Conservation (phyloP, 768 basidiomycete species). For the Boletales sp. region DNA sequence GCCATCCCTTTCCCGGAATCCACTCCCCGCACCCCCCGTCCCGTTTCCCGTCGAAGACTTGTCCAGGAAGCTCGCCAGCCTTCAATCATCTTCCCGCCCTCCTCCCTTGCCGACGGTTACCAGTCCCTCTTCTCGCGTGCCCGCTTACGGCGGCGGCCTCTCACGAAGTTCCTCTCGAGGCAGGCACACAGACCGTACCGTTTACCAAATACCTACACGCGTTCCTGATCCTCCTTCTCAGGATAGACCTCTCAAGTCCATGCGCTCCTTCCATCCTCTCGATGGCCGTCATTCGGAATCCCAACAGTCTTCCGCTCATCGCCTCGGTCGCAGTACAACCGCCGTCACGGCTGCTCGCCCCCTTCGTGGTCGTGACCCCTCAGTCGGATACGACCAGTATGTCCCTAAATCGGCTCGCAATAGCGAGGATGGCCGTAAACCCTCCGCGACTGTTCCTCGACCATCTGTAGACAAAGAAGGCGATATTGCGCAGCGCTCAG, state of each 20-base stretch:
- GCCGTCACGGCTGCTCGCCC: slow-evolving; percentile 12
- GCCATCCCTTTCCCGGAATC: slow-evolving; percentile 11
- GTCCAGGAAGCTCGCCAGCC: slow-evolving; percentile 50
- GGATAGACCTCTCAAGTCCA: slow-evolving; percentile 38
- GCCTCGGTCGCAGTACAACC: slow-evolving; percentile 38
- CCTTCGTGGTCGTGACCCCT: slow-evolving; percentile 15
- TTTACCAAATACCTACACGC: slow-evolving; percentile 17
- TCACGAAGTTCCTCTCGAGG: slow-evolving; percentile 23
- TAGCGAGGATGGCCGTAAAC: slow-evolving; percentile 27
- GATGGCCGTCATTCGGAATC: slow-evolving; percentile 34
- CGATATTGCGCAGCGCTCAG: slow-evolving; percentile 21
- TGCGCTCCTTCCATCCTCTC: slow-evolving; percentile 61
- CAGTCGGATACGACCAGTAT: slow-evolving; percentile 15
- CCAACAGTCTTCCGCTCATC: slow-evolving; percentile 32
- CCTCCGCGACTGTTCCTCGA: slow-evolving; percentile 17
- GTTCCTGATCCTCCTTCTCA: slow-evolving; percentile 18
- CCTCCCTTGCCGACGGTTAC: slow-evolving; percentile 5
- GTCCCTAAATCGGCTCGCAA: slow-evolving; percentile 14
- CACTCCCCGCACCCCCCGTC: slow-evolving; percentile 34
- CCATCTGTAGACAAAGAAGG: slow-evolving; percentile 21
- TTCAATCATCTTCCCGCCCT: slow-evolving; percentile 32
- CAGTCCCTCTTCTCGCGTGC: slow-evolving; percentile 4
- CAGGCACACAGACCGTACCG: slow-evolving; percentile 9
- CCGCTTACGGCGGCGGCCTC: slow-evolving; percentile 7
- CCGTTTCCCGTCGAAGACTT: slow-evolving; percentile 57